Evolutionary conservation across 2,329 filamentous ascomycete species (phyloP), one percentile per base, ranked within the genome.

Genomic region (Beauveria medogensis): DNA sequence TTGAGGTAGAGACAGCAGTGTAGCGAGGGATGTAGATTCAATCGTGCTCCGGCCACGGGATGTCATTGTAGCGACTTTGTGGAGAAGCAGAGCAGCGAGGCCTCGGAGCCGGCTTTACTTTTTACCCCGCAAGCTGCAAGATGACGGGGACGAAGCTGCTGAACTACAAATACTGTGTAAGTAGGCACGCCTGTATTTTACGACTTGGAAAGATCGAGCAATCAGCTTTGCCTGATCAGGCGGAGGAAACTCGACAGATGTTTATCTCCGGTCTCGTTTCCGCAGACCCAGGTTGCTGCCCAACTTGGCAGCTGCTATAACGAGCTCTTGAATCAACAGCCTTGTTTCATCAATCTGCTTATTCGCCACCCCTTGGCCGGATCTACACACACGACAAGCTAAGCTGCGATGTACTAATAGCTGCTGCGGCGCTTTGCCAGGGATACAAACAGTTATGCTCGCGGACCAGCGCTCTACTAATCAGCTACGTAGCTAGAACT

Each of bases 51-150:
- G 5, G 24, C 8, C 3, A 40, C 10, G 26, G 40, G 20, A 40
- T 59, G 48, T 54, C 57, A 59, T 59, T 59, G 20, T 41, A 16
- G 5, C 24, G 43, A 37, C 28, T 26, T 41, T 57, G 18, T 41
- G 55, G 46, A 43, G 55, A 30, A 22, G 24, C 48, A 20, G 12
- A 20, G 44, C 22, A 16, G 3, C 40, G 41, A 20, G 46, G n/a
- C 34, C 16, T 59, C 57, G 50, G 57, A 59, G 47, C 57, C 57
- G 57, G 57, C 57, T 28, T 59, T 59, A 59, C 57, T 59, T 53
- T 59, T 59, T 28, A 54, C 57, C 57, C 57, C 48, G n/a, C 57
- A 28, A 54, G 41, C 18, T 57, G 44, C 52, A 7, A 6, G 10
- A 20, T 44, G 24, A 55, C 41, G 34, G 14, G 5, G 22, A 44